These are phyloP conservation scores for Blastobotrys serpentis DNA, from an alignment of 1,139 yeast species.

Conservation along the genomic window DNA sequence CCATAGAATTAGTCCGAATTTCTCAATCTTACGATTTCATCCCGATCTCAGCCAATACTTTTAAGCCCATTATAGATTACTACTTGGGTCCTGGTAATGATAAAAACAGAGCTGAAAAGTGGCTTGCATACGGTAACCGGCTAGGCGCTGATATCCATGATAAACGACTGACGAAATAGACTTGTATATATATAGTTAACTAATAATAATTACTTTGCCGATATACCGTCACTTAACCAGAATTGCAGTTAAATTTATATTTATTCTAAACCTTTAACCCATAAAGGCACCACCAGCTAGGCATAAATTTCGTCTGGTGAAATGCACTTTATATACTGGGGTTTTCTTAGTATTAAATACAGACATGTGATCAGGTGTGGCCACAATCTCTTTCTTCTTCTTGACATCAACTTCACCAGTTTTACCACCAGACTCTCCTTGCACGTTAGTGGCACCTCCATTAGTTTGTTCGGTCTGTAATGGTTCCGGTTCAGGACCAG, in stretches of 20 bases:
- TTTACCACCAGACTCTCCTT: slow-evolving; percentile 16
- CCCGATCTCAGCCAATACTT: slow-evolving; percentile 18
- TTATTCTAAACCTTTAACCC: slow-evolving; percentile 41
- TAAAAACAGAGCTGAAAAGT: slow-evolving; percentile 19
- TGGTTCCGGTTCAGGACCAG: slow-evolving; percentile 79
- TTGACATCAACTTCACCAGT: slow-evolving; percentile 40
- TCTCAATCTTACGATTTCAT: slow-evolving; percentile 18
- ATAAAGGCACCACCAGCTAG: slow-evolving; percentile 87
- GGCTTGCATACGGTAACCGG: slow-evolving; percentile 22
- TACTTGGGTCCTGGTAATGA: slow-evolving; percentile 18
- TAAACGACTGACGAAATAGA: background rate
- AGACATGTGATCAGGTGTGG: slow-evolving; percentile 87
- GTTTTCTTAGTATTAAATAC: slow-evolving; percentile 92
- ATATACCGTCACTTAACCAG: too few species aligned
- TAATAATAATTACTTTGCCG: too few species aligned
- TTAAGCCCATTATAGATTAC: slow-evolving; percentile 26
- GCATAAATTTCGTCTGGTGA: slow-evolving; percentile 86
- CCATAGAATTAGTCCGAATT: slow-evolving; percentile 23
- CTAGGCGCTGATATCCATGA: slow-evolving; percentile 19
- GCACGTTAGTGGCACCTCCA: slow-evolving; percentile 17
- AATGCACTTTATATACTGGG: slow-evolving; percentile 89
- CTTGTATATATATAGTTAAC: too few species aligned
- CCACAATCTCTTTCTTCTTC: slow-evolving; percentile 64
- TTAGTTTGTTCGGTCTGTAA: slow-evolving; percentile 36
- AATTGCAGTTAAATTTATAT: too few species aligned